Base-by-base conservation (phyloP, 495 filamentous ascomycete species). In the Penicillium canariense region DNA sequence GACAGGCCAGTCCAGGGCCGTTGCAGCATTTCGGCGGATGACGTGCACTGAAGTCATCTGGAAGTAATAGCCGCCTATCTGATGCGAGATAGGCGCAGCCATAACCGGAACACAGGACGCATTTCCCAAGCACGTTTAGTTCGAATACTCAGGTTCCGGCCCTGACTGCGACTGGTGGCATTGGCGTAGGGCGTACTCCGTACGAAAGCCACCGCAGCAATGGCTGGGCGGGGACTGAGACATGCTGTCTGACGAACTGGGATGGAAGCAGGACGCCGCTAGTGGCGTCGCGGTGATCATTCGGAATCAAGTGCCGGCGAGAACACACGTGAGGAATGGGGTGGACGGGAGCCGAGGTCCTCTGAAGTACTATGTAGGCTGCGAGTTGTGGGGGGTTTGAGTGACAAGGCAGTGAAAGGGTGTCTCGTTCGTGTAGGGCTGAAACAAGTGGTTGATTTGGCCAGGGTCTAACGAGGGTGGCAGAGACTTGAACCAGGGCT, bases 41-140 rank as follows among this genome's bases (percentile, higher is more conserved):
- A 60, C 58, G 58, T 52, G 28, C 6, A 11, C 18, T 45, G 34
- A 35, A 44, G 48, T 60, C 52, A 60, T 56, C 25, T 9, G 53
- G 58, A 56, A 52, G 4, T 12, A 0, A 20, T 20, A 23, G 27
- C 56, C 56, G 43, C 55, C 50, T 43, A 58, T 45, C 36, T 31
- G 23, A 38, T 45, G 23, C 42, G 14, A 5, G 46, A 15, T 9
- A 4, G 12, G 3, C 26, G 10, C 14, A 25, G 10, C 40, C 40
- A 44, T 22, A 18, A 5, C 35, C 20, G 14, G 4, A 42, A 42
- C 12, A 18, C 38, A 22, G 36, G 18, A 22, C 15, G n/a, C 4
- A 38, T n/a, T 17, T 17, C 35, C 34, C 34, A 36, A 36, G 34
- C 10, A 36, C 30, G 7, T 7, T 32, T 34, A 39, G 35, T 18